Evolutionary conservation across 495 filamentous ascomycete species (phyloP).

Genomic region (Penicillium robsamsonii): DNA sequence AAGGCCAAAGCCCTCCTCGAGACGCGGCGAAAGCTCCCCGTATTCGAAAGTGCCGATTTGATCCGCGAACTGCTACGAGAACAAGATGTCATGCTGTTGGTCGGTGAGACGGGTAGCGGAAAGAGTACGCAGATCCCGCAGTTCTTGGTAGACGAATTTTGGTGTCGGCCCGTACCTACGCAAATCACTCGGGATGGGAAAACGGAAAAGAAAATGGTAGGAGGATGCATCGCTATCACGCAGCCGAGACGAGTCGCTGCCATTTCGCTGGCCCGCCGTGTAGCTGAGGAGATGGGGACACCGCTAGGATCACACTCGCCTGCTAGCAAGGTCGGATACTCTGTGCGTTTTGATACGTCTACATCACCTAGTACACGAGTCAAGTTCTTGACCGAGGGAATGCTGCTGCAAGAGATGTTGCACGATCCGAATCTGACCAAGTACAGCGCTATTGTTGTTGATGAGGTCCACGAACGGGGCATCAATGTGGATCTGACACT

Average conservation of each 20-base stretch:
- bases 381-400: constrained; percentile 96
- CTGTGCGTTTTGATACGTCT: constrained; percentile 89
- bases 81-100: constrained; percentile 77
- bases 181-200: constrained; percentile 43
- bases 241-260: constrained; percentile 93
- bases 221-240: constrained; percentile 91
- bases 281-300: constrained; percentile 87
- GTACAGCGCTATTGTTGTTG: constrained; percentile 88
- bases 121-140: constrained; percentile 98
- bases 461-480: constrained; percentile 96
- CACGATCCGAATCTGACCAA: constrained; percentile 76
- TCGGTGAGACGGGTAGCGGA: constrained; percentile 93
- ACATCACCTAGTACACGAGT: constrained; percentile 70
- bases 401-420: constrained; percentile 92
- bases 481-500: constrained; percentile 91
- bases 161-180: constrained; percentile 63
- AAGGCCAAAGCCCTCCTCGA: constrained; percentile 50
- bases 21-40: constrained; percentile 67
- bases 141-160: constrained; percentile 75
- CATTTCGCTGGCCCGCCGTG: constrained; percentile 84
- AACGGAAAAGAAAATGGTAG: constrained; percentile 53
- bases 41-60: constrained; percentile 69
- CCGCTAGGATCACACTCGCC: constrained; percentile 64
- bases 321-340: constrained; percentile 82
- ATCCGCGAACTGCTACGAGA: constrained; percentile 64